Conservation (phyloP, 371 early-diverging fungal species). For the Syncephalastrum contaminatum region DNA sequence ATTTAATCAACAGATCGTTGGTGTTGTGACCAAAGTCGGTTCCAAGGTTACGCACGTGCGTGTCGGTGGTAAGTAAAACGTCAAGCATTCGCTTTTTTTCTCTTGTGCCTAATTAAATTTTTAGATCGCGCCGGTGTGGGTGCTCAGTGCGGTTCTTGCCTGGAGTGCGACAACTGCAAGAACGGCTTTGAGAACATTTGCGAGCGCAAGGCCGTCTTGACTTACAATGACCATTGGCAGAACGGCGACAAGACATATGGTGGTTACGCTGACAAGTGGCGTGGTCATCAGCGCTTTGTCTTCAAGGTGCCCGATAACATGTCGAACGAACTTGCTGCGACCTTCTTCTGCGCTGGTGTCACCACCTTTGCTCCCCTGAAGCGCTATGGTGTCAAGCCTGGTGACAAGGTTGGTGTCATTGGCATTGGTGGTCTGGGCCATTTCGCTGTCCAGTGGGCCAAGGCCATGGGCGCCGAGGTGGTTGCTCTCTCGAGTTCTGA, state of each 20-base stretch:
- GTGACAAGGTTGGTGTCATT: slow-evolving; percentile 61
- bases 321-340: slow-evolving; percentile 50
- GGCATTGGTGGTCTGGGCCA: slow-evolving; percentile 48
- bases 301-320: slow-evolving; percentile 66
- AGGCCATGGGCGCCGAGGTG: slow-evolving; percentile 66
- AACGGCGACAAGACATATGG: slow-evolving; percentile 60
- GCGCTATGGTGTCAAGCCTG: slow-evolving; percentile 37
- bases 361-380: slow-evolving; percentile 66
- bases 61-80: slow-evolving; percentile 45
- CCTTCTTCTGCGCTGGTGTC: slow-evolving; percentile 51
- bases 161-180: slow-evolving; percentile 28
- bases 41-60: slow-evolving; percentile 47
- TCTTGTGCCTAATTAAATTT: no score
- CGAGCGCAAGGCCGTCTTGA: slow-evolving; percentile 8
- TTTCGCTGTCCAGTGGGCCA: slow-evolving; percentile 47
- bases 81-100: no score
- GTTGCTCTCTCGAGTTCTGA: slow-evolving; percentile 31
- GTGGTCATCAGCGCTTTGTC: slow-evolving; percentile 54
- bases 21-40: slow-evolving; percentile 56
- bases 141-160: slow-evolving; percentile 55
- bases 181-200: slow-evolving; percentile 26
- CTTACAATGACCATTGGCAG: slow-evolving; percentile 46
- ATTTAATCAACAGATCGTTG: slow-evolving; percentile 37
- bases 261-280: slow-evolving; percentile 66
- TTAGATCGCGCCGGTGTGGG: slow-evolving; percentile 67